Evolutionary conservation across 352 stramenopile species (phyloP).

Genomic region (Phytophthora pseudosyringae): DNA sequence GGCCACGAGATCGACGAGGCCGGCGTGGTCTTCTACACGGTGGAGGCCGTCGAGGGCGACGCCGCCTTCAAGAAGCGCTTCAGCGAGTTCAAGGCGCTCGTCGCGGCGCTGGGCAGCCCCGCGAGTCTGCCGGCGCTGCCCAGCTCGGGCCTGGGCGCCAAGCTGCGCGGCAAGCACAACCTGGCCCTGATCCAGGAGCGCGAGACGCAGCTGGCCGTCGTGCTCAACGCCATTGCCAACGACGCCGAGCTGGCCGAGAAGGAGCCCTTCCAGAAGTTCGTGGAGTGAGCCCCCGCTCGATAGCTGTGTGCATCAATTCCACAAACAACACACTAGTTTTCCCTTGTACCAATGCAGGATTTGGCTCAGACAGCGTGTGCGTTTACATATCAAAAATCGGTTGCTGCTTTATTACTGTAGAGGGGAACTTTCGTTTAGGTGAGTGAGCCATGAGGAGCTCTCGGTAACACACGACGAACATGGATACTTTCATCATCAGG

Average conservation of each 20-base stretch:
- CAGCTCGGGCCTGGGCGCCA: constrained; percentile 45
- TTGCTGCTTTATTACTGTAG: constrained; percentile 9
- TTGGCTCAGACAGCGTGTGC: neutral
- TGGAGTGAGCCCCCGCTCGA: constrained; percentile 19
- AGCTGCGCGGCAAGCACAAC: constrained; percentile 72
- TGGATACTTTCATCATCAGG: constrained; percentile 14
- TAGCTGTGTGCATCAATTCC: constrained; percentile 7
- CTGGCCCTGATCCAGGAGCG: constrained; percentile 63
- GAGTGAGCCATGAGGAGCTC: neutral
- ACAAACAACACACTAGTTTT: neutral
- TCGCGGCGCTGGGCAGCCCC: constrained; percentile 44
- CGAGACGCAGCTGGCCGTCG: constrained; percentile 59
- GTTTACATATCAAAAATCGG: constrained; percentile 20
- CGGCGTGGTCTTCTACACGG: constrained; percentile 74
- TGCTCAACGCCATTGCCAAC: constrained; percentile 76
- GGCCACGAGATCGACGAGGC: constrained; percentile 68
- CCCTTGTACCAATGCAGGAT: constrained; percentile 9
- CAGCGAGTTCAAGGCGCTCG: constrained; percentile 84
- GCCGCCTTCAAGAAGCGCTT: constrained; percentile 70
- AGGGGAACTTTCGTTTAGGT: neutral
- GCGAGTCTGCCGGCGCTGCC: constrained; percentile 61
- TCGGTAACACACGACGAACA: constrained; percentile 15
- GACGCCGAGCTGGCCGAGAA: constrained; percentile 49
- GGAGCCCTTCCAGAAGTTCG: constrained; percentile 67
- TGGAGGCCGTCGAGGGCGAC: constrained; percentile 50